Percentiles rank a stretch among this genome's conserved stretches.
These are phyloP conservation scores for Silybum marianum DNA, from an alignment of 129 eudicot genomes.

Conservation along the genomic window DNA sequence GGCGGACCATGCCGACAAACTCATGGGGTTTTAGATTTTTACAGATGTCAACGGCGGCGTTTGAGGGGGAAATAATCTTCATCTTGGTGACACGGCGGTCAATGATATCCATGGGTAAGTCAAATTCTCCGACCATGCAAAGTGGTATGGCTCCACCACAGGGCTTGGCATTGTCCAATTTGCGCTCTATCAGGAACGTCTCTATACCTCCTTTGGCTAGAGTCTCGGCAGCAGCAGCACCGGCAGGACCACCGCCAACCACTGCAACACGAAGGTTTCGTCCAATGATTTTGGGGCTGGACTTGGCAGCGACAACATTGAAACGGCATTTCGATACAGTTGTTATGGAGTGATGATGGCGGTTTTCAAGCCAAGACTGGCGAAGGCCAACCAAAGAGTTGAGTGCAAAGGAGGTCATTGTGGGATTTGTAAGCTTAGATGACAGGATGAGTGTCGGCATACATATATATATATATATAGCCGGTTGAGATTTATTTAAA, in stretches of 20 bases:
- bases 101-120: constrained; percentile 68
- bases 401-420: constrained; percentile 64
- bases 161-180: constrained; percentile 78
- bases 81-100: constrained; percentile 78
- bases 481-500: not conserved
- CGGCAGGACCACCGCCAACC: constrained; percentile 88
- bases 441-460: constrained; percentile 6
- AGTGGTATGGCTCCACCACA: constrained; percentile 90
- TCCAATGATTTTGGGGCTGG: constrained; percentile 68
- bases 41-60: constrained; percentile 74
- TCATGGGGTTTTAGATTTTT: constrained; percentile 72
- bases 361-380: constrained; percentile 35
- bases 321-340: constrained; percentile 11
- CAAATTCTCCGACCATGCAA: constrained; percentile 88
- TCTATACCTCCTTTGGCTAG: constrained; percentile 82
- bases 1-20: constrained; percentile 87
- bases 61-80: constrained; percentile 87
- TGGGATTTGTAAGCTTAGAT: not conserved
- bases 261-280: constrained; percentile 87
- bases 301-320: constrained; percentile 44
- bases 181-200: constrained; percentile 65
- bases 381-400: constrained; percentile 72
- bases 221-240: constrained; percentile 76
- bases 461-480: too few relatives aligned
- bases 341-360: constrained; percentile 12